Evolutionary conservation across 208 protist genomes (phyloP).

Genomic region (Jaenimonas drosophilae): DNA sequence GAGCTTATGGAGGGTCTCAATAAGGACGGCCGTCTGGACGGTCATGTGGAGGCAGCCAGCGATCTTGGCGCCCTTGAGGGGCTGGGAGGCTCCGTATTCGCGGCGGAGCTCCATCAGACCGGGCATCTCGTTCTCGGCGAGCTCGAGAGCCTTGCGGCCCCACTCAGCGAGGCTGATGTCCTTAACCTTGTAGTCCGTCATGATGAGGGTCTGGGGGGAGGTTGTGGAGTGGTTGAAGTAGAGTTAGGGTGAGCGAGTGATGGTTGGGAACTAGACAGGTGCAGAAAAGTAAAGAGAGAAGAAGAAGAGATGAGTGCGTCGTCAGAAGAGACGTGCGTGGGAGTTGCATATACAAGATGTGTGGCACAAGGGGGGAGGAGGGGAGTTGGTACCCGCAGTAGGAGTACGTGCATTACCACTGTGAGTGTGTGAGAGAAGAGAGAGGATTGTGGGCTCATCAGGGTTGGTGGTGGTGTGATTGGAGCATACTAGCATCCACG

Average conservation of each 20-base stretch:
- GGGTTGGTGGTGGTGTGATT: too few relatives aligned
- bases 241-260: neutral
- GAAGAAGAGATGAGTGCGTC: slow-evolving; percentile 1
- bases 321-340: too few relatives aligned
- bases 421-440: too few relatives aligned
- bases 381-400: too few relatives aligned
- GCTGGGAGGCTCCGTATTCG: slow-evolving; percentile 86
- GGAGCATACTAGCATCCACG: too few relatives aligned
- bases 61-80: slow-evolving; percentile 96
- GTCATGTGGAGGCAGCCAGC: slow-evolving; percentile 99
- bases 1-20: slow-evolving; percentile 97
- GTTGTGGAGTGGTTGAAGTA: neutral
- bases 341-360: too few relatives aligned
- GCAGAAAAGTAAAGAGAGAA: slow-evolving; percentile 4
- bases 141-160: slow-evolving; percentile 96
- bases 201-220: slow-evolving; percentile 3
- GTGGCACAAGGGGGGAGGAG: too few relatives aligned
- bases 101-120: slow-evolving; percentile 97
- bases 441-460: too few relatives aligned
- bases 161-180: slow-evolving; percentile 96
- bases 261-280: neutral
- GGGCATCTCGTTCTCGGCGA: slow-evolving; percentile 99
- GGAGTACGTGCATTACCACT: too few relatives aligned
- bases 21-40: slow-evolving; percentile 99
- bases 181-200: slow-evolving; percentile 93